Percentiles rank a stretch among this genome's conserved stretches.
phyloP scores from a whole-genome alignment of 139 green algal genomes.

The Limnomonas spitsbergensis region DNA sequence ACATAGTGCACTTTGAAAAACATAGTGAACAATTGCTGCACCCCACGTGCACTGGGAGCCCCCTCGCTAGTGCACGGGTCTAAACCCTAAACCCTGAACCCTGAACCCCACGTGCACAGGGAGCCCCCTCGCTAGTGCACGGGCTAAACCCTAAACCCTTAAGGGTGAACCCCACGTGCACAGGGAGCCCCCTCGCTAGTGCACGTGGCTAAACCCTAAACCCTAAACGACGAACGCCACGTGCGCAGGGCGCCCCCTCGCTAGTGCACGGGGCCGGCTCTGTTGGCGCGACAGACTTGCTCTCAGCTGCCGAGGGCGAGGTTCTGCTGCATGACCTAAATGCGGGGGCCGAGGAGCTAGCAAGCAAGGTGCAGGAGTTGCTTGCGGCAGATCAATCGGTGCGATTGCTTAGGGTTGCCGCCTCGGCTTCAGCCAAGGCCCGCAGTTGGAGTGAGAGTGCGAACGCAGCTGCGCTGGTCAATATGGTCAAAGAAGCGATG shows the following conservation, averaged over 20 bases:
- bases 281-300: slow-evolving; percentile 65
- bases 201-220: not conserved
- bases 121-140: slow-evolving; percentile 55
- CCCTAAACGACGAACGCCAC: not conserved
- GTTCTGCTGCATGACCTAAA: slow-evolving; percentile 45
- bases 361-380: slow-evolving; percentile 23
- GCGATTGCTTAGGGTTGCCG: slow-evolving; percentile 16
- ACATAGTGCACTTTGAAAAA: no score
- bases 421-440: slow-evolving; percentile 28
- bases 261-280: slow-evolving; percentile 49
- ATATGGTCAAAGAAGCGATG: no score
- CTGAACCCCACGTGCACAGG: slow-evolving; percentile 22
- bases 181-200: not conserved
- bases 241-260: slow-evolving; percentile 51
- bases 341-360: slow-evolving; percentile 13
- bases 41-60: no score
- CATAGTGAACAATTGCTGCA: no score
- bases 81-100: not conserved
- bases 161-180: no score
- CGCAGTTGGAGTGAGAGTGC: slow-evolving; percentile 53
- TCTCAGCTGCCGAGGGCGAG: slow-evolving; percentile 38
- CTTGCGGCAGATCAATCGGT: slow-evolving; percentile 23
- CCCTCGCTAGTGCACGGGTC: not conserved
- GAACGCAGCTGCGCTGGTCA: slow-evolving; percentile 45
- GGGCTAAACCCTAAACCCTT: no score